phyloP scores from a whole-genome alignment of 257 asterid species.

The Petrea volubilis region DNA sequence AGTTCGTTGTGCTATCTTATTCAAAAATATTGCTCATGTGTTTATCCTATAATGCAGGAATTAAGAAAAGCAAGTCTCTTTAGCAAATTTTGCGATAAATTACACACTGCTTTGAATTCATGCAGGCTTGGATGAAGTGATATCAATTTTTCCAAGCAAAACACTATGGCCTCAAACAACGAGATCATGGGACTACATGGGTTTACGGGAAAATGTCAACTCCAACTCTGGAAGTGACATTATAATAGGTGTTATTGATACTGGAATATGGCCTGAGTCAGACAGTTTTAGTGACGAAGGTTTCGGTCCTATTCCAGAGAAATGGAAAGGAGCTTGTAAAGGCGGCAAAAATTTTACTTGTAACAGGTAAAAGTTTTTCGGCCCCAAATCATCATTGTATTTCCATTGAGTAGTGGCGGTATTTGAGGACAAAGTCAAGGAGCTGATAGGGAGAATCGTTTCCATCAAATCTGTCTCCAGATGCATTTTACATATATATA shows the following conservation, averaged over 20 bases:
- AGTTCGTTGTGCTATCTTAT: not conserved
- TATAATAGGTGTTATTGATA: constrained; percentile 38
- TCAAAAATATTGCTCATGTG: not conserved
- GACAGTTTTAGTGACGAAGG: constrained; percentile 38
- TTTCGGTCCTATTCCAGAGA: constrained; percentile 34
- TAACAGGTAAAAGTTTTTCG: constrained; percentile 38
- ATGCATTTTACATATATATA: too few species aligned
- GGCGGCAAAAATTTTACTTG: constrained; percentile 46
- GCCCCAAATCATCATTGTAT: not conserved
- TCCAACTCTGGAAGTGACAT: constrained; percentile 31
- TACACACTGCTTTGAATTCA: not conserved
- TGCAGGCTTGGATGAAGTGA: constrained; percentile 35
- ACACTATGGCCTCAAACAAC: constrained; percentile 37
- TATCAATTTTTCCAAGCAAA: constrained; percentile 40
- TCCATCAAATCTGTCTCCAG: too few species aligned
- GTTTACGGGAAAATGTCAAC: constrained; percentile 17
- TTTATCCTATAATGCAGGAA: not conserved
- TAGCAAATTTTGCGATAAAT: not conserved
- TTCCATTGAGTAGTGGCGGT: not conserved
- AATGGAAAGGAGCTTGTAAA: constrained; percentile 47
- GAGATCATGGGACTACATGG: constrained; percentile 49
- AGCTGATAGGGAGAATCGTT: too few species aligned
- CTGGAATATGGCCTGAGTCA: constrained; percentile 42
- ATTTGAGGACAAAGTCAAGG: too few species aligned
- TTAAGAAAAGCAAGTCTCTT: not conserved